Conservation (phyloP, 495 filamentous ascomycete species). For the Penicillium arizonense region DNA sequence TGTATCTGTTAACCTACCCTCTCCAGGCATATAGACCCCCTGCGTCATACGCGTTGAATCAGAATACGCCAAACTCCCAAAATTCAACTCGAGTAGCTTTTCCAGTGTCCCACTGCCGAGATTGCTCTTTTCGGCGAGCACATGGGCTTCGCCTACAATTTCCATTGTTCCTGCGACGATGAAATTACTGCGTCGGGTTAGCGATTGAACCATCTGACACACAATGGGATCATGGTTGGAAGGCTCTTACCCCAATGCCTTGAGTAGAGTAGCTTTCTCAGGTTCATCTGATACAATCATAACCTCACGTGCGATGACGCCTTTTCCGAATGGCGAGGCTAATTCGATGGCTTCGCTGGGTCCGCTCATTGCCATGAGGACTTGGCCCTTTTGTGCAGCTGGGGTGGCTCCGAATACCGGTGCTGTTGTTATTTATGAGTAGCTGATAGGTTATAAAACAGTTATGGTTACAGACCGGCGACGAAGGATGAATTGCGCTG, state of each 20-base stretch:
- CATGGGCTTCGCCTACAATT: constrained; percentile 13
- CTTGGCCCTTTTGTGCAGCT: constrained; percentile 2
- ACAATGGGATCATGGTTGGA: no score
- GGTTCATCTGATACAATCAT: constrained; percentile 9
- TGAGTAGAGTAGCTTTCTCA: constrained; percentile 10
- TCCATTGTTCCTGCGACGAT: constrained; percentile 12
- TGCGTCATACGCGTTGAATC: constrained; percentile 10
- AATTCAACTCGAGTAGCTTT: constrained; percentile 11
- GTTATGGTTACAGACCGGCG: not conserved
- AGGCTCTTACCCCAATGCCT: constrained; percentile 8
- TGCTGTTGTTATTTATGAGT: not conserved
- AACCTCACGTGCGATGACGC: constrained; percentile 10
- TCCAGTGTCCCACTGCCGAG: constrained; percentile 8
- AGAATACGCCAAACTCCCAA: constrained; percentile 1
- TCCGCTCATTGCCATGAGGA: constrained; percentile 7
- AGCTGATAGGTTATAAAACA: not conserved
- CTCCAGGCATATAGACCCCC: constrained; percentile 5
- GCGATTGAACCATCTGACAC: not conserved
- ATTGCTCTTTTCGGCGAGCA: constrained; percentile 12
- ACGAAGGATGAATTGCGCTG: not conserved
- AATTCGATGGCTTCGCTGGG: not conserved
- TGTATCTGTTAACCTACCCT: constrained; percentile 1
- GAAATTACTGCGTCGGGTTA: constrained; percentile 7
- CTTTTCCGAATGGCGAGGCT: constrained; percentile 1
- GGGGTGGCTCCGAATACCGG: constrained; percentile 12